phyloP scores from a whole-genome alignment of 352 stramenopile genomes.

The Pythium scleroteichum region DNA sequence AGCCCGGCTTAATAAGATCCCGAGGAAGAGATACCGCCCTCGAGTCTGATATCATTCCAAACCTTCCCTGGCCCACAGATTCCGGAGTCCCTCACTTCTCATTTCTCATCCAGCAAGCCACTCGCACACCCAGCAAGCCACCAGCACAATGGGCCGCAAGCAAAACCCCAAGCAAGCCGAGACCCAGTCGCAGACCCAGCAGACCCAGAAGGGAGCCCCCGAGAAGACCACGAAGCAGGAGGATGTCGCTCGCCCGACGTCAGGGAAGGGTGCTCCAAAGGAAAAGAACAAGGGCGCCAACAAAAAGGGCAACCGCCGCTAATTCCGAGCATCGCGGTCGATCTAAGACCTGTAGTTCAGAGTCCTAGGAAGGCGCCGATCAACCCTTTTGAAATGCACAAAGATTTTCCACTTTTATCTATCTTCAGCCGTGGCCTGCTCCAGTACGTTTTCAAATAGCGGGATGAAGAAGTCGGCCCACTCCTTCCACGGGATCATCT shows the following conservation, averaged over 20 bases:
- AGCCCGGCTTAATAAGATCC: too few species aligned
- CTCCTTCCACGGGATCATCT: conserved; percentile 48
- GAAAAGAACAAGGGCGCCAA: conserved; percentile 28
- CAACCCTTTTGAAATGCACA: too few species aligned
- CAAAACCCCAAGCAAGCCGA: conserved; percentile 19
- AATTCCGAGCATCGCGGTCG: not conserved
- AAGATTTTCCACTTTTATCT: conserved; percentile 2
- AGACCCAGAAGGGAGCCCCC: conserved; percentile 21
- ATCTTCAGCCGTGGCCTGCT: not conserved
- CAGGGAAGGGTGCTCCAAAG: conserved; percentile 23
- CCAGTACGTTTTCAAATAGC: conserved; percentile 31
- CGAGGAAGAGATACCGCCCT: too few species aligned
- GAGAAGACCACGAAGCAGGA: conserved; percentile 29
- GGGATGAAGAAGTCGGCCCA: conserved; percentile 59
- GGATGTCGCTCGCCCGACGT: conserved; percentile 11
- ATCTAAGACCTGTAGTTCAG: not conserved
- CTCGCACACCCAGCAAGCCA: too few species aligned
- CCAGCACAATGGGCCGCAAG: conserved; percentile 21
- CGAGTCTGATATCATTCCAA: too few species aligned
- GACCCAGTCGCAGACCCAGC: not conserved
- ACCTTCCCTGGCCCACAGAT: too few species aligned
- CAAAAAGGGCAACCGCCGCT: conserved; percentile 25
- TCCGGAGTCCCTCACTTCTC: too few species aligned
- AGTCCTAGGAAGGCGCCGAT: too few species aligned
- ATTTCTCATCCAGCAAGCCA: too few species aligned